These are phyloP conservation scores for Microthyrium microscopicum DNA, from an alignment of 2,329 filamentous ascomycete species.

Conservation along the genomic window DNA sequence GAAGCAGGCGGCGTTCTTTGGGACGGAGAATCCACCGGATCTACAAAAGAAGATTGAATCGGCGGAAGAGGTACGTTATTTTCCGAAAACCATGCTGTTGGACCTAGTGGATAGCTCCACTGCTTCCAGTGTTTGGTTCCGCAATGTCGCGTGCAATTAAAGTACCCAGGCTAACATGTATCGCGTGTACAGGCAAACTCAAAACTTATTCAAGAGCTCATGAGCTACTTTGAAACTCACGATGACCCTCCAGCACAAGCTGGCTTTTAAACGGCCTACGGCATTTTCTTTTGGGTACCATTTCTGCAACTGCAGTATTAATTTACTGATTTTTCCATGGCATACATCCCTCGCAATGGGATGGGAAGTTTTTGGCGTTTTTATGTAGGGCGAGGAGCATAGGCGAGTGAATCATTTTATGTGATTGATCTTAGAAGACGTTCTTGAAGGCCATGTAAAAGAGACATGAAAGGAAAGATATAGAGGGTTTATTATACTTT, in stretches of 20 bases:
- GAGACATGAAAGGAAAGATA: too few relatives aligned
- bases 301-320: neutral
- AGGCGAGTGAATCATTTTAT: too few relatives aligned
- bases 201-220: slow-evolving; percentile 8
- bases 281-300: too few relatives aligned
- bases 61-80: slow-evolving; percentile 8
- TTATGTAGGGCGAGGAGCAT: too few relatives aligned
- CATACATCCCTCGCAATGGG: neutral
- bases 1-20: slow-evolving; percentile 7
- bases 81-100: too few relatives aligned
- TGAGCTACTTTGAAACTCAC: slow-evolving; percentile 9
- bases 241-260: slow-evolving; percentile 9
- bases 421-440: too few relatives aligned
- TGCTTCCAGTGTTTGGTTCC: neutral
- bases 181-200: slow-evolving; percentile 5
- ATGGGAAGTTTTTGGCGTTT: too few relatives aligned
- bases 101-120: neutral
- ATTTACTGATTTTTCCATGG: neutral
- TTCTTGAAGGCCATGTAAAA: too few relatives aligned
- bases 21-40: slow-evolving; percentile 8
- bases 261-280: slow-evolving; percentile 5
- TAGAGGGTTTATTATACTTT: too few relatives aligned
- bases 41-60: slow-evolving; percentile 8
- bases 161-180: neutral
- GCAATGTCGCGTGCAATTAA: neutral